Percentiles rank a stretch among this genome's conserved stretches.
These are phyloP conservation scores for Polytrichum formosum DNA, from an alignment of 225 moss, liverwort and hornwort genomes.

Conservation along the genomic window DNA sequence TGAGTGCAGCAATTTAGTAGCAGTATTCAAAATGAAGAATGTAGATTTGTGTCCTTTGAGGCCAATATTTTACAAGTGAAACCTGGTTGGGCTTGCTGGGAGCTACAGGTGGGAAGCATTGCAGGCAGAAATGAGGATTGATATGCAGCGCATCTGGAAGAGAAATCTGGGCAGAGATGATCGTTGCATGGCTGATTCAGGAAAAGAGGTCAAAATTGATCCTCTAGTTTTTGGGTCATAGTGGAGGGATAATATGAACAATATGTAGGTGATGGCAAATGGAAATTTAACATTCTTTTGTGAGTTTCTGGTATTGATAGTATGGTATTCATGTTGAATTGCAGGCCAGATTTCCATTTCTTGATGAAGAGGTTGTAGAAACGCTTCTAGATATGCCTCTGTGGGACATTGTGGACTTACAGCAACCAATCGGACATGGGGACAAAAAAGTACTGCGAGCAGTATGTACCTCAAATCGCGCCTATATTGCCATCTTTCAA, in stretches of 20 bases:
- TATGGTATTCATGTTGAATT: not conserved
- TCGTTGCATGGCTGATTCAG: slow-evolving; percentile 83
- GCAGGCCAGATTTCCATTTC: slow-evolving; percentile 94
- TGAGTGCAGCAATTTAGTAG: too few relatives aligned
- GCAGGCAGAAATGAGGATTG: slow-evolving; percentile 86
- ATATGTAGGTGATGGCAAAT: not conserved
- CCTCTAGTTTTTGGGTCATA: not conserved
- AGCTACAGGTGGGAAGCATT: slow-evolving; percentile 74
- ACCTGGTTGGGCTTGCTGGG: slow-evolving; percentile 7
- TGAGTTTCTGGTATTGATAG: not conserved
- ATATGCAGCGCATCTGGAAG: slow-evolving; percentile 94
- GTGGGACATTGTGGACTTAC: slow-evolving; percentile 88
- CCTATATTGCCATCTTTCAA: too few relatives aligned
- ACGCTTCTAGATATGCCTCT: slow-evolving; percentile 70
- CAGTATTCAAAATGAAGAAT: too few relatives aligned
- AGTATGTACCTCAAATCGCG: slow-evolving; percentile 23
- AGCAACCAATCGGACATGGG: slow-evolving; percentile 69
- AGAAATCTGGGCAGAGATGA: slow-evolving; percentile 96
- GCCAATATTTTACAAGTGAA: not conserved
- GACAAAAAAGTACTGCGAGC: slow-evolving; percentile 93
- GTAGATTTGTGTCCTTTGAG: too few relatives aligned
- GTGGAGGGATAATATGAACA: not conserved
- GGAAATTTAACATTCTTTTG: not conserved
- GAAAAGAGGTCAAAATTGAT: slow-evolving; percentile 71
- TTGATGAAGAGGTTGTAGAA: slow-evolving; percentile 87